A percentile compares a stretch with the other conserved stretches of the same genome.
Evolutionary conservation across 179 eudicot genomes (phyloP).

Genomic region (Corrigiola litoralis): DNA sequence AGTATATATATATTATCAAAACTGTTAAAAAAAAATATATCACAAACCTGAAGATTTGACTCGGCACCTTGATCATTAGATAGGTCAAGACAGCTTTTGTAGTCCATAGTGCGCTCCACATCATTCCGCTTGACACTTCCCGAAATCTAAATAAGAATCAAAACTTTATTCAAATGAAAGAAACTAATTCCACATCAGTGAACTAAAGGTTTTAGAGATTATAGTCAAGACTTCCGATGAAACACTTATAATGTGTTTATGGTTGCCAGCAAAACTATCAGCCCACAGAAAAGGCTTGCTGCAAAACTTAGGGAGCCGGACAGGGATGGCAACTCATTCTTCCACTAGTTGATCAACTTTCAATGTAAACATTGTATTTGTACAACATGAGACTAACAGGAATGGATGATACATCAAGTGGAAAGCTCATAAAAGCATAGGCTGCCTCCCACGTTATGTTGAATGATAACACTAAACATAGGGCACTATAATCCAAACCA

Average conservation of each 20-base stretch:
- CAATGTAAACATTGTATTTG: background rate
- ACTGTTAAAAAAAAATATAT: background rate
- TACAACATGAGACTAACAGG: background rate
- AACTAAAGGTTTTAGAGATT: background rate
- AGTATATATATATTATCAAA: background rate
- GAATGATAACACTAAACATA: background rate
- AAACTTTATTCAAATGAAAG: background rate
- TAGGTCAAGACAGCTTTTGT: conserved; percentile 20
- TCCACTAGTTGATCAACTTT: background rate
- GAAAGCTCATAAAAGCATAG: background rate
- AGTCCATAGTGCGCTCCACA: conserved; percentile 8
- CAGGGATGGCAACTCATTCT: too few relatives aligned
- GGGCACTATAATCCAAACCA: background rate
- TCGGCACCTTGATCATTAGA: conserved; percentile 15
- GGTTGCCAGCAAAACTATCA: too few relatives aligned
- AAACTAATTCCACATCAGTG: background rate
- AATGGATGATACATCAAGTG: background rate
- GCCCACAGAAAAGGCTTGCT: background rate
- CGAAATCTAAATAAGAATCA: conserved; percentile 23
- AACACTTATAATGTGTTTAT: too few relatives aligned
- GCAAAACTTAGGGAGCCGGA: too few relatives aligned
- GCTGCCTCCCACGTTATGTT: background rate
- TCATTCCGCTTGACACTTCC: conserved; percentile 15
- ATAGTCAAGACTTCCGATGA: background rate
- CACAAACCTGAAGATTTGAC: conserved; percentile 24